Base-by-base conservation (phyloP, 768 basidiomycete species). In the Calocybe cyanea region DNA sequence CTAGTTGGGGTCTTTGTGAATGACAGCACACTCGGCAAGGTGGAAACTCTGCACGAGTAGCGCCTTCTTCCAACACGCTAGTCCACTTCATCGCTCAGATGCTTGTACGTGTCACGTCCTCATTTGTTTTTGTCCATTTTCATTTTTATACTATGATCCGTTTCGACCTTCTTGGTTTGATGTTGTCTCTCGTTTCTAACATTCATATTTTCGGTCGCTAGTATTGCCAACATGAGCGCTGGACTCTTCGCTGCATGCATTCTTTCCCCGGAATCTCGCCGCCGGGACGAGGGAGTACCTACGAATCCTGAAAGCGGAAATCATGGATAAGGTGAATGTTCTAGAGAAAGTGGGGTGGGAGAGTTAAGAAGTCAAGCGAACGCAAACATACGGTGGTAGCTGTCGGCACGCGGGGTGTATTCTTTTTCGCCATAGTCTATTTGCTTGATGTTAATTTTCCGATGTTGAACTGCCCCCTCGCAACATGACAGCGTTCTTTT, bases 171-270 rank as follows among this genome's bases (percentile, higher is more conserved):
- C n/a, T n/a, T n/a, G n/a, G n/a, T n/a, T n/a, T n/a, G n/a, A n/a
- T n/a, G n/a, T n/a, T n/a, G n/a, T n/a, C n/a, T n/a, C n/a, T n/a
- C n/a, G n/a, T n/a, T n/a, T n/a, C n/a, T n/a, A n/a, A n/a, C n/a
- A n/a, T n/a, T n/a, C n/a, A n/a, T n/a, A n/a, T n/a, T 98, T 48
- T 96, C 96, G 3, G 92, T 95, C 11, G 96, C 96, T 3, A 97
- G 95, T 2, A 93, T 97, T 14, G 95, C 94, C 0, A 97, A 98
- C 63, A 92, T 81, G 45, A 99, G 98, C 58, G 96, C 94, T 0
- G 96, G 85, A 1, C 69, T 99, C 1, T 77, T 98, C 11, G 93
- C 95, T 0, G 80, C 94, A 4, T 81, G 95, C 10, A 93, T 97
- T n/a, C 72, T 99, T 4, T 2, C 80, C 84, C 18, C 90, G 92